These are phyloP conservation scores for Saraca asoca DNA, from an alignment of 331 rosid genomes.

Conservation along the genomic window DNA sequence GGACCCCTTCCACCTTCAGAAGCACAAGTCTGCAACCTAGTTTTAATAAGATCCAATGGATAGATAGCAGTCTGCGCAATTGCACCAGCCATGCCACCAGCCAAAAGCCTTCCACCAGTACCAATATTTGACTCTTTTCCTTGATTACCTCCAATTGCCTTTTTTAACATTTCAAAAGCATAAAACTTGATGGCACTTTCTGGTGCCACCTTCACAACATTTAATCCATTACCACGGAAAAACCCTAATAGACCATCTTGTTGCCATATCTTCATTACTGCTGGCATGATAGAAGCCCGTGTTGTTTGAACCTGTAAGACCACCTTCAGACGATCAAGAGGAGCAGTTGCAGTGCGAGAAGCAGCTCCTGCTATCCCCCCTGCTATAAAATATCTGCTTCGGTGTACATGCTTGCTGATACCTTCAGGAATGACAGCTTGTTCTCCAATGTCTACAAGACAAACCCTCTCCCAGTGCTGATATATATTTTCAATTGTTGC, in stretches of 20 bases:
- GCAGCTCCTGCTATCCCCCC: constrained; percentile 88
- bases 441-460: constrained; percentile 82
- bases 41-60: constrained; percentile 75
- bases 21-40: constrained; percentile 69
- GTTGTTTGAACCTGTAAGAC: constrained; percentile 69
- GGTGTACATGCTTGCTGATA: constrained; percentile 72
- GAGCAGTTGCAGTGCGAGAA: constrained; percentile 83
- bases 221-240: constrained; percentile 79
- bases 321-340: constrained; percentile 83
- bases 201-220: constrained; percentile 83
- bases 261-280: constrained; percentile 67
- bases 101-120: constrained; percentile 61
- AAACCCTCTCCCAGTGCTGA: constrained; percentile 83
- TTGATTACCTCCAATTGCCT: constrained; percentile 48
- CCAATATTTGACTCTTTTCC: constrained; percentile 60
- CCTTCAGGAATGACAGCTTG: constrained; percentile 88
- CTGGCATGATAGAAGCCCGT: constrained; percentile 58
- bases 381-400: constrained; percentile 67
- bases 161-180: constrained; percentile 69
- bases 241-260: constrained; percentile 73
- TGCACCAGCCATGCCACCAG: constrained; percentile 86
- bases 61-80: constrained; percentile 71
- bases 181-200: constrained; percentile 83
- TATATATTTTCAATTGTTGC: constrained; percentile 80
- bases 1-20: constrained; percentile 70